Percentiles rank a stretch among this genome's conserved stretches.
Evolutionary conservation across 2,329 filamentous ascomycete genomes (phyloP).

Genomic region (Beauveria brongniartii): DNA sequence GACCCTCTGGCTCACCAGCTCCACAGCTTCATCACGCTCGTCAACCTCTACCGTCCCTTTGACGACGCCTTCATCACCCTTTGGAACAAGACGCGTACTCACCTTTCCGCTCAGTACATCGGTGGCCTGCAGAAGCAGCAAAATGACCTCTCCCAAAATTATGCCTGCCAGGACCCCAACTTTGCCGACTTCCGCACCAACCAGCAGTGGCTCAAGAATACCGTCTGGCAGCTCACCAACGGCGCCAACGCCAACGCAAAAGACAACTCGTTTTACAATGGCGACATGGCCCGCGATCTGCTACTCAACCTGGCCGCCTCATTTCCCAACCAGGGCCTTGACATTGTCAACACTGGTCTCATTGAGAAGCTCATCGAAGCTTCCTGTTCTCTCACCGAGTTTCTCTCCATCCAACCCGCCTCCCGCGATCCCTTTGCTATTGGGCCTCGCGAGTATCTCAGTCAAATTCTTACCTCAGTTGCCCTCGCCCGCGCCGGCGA

Average conservation of each 20-base stretch:
- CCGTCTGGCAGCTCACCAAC: slow-evolving; percentile 55
- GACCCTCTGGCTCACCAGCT: slow-evolving; percentile 47
- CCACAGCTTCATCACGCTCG: slow-evolving; percentile 49
- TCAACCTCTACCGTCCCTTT: slow-evolving; percentile 57
- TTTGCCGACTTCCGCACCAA: slow-evolving; percentile 48
- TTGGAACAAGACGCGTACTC: slow-evolving; percentile 57
- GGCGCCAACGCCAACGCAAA: slow-evolving; percentile 36
- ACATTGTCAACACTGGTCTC: slow-evolving; percentile 65
- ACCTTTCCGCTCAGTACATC: slow-evolving; percentile 50
- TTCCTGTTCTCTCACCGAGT: slow-evolving; percentile 63
- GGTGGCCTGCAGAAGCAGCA: slow-evolving; percentile 54
- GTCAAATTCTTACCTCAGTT: slow-evolving; percentile 59
- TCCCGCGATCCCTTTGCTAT: slow-evolving; percentile 54
- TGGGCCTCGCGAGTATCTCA: slow-evolving; percentile 66
- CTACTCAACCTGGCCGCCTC: slow-evolving; percentile 58
- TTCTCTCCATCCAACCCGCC: slow-evolving; percentile 57
- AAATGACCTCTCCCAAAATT: slow-evolving; percentile 43
- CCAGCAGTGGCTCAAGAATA: slow-evolving; percentile 58
- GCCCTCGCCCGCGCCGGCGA: slow-evolving; percentile 67
- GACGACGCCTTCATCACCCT: slow-evolving; percentile 55
- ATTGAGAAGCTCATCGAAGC: slow-evolving; percentile 77
- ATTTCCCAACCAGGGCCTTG: slow-evolving; percentile 64
- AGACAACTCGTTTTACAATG: slow-evolving; percentile 50
- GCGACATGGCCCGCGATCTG: slow-evolving; percentile 55
- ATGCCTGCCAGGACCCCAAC: slow-evolving; percentile 45